Percentiles rank a stretch among this genome's conserved stretches.
phyloP scores from a whole-genome alignment of 805 yeast species.

The Pichia scutulata region DNA sequence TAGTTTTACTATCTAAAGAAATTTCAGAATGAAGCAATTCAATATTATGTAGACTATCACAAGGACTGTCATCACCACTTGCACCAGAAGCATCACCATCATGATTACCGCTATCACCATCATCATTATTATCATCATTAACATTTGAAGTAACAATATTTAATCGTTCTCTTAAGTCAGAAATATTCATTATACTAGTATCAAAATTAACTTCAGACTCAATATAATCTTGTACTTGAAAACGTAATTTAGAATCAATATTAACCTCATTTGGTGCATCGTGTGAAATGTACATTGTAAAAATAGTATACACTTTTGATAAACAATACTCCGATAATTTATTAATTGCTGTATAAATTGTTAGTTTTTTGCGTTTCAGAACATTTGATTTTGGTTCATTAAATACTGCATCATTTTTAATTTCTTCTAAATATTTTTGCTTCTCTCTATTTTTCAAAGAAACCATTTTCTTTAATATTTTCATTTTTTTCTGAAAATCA shows the following conservation, averaged over 20 bases:
- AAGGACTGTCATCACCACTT: too few relatives aligned
- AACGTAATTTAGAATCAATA: slow-evolving; percentile 36
- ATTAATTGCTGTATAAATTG: slow-evolving; percentile 33
- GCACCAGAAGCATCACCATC: not conserved
- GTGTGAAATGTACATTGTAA: slow-evolving; percentile 52
- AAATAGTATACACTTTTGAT: slow-evolving; percentile 56
- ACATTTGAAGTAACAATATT: not conserved
- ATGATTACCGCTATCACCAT: too few relatives aligned
- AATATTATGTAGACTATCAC: too few relatives aligned
- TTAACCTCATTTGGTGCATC: slow-evolving; percentile 69
- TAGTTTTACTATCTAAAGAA: not conserved
- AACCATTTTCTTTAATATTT: slow-evolving; percentile 34
- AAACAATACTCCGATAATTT: slow-evolving; percentile 46
- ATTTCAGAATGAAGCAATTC: too few relatives aligned
- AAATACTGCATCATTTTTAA: slow-evolving; percentile 1
- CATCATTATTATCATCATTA: not conserved
- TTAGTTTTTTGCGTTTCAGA: slow-evolving; percentile 20
- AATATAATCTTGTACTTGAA: slow-evolving; percentile 7
- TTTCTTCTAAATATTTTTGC: slow-evolving; percentile 3
- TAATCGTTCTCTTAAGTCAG: slow-evolving; percentile 1
- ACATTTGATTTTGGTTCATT: slow-evolving; percentile 8
- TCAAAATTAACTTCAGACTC: not conserved
- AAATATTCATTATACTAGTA: not conserved
- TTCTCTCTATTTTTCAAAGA: slow-evolving; percentile 23
- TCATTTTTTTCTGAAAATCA: slow-evolving; percentile 42